phyloP scores from a whole-genome alignment of 257 asterid genomes.

The Capsicum pubescens region DNA sequence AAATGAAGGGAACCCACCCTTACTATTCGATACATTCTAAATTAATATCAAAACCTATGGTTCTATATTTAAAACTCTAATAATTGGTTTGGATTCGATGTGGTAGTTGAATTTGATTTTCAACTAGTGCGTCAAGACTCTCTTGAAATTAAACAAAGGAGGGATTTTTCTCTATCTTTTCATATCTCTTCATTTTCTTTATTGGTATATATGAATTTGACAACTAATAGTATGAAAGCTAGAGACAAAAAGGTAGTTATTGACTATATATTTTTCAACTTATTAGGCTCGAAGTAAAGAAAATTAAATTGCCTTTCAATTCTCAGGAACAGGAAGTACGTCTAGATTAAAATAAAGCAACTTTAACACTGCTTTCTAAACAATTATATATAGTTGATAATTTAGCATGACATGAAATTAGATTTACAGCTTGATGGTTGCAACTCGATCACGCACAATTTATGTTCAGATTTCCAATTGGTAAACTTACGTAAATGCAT shows the following conservation, averaged over 20 bases:
- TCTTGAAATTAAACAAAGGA: constrained; percentile 17
- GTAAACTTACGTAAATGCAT: background rate
- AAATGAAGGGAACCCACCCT: background rate
- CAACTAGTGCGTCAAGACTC: background rate
- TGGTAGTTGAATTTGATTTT: too few relatives aligned
- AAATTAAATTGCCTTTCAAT: background rate
- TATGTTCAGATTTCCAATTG: background rate
- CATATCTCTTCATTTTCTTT: constrained; percentile 19
- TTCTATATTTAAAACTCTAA: background rate
- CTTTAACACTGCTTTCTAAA: background rate
- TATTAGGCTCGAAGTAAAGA: background rate
- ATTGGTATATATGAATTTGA: constrained; percentile 5
- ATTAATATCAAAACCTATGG: background rate
- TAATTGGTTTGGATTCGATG: background rate
- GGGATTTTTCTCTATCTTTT: background rate
- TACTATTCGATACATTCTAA: background rate
- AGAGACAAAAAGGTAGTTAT: constrained; percentile 27
- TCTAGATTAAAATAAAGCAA: background rate
- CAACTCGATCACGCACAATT: background rate
- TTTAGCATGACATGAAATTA: background rate
- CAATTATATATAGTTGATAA: background rate
- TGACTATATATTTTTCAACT: constrained; percentile 1
- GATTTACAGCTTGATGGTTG: background rate
- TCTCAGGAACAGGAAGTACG: background rate
- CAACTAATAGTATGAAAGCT: background rate